Evolutionary conservation across 2,329 filamentous ascomycete species (phyloP).

Genomic region (Neofusicoccum kwambonambiense): DNA sequence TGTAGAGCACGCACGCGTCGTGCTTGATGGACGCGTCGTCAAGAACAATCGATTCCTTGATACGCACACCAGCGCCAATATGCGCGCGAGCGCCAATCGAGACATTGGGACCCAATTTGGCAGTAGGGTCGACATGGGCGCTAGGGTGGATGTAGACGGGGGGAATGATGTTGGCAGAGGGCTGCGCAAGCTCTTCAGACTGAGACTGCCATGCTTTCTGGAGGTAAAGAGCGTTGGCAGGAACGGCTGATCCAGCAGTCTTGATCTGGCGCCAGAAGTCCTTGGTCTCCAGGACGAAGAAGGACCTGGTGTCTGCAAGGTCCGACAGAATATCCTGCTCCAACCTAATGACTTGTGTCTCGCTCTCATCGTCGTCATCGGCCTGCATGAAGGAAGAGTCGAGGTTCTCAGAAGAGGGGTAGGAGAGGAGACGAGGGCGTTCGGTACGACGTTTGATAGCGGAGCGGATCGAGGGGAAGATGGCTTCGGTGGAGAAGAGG

Average conservation of each 20-base stretch:
- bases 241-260: constrained; percentile 94
- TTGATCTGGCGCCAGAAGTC: constrained; percentile 99
- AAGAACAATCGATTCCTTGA: constrained; percentile 95
- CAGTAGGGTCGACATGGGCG: constrained; percentile 86
- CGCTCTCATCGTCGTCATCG: constrained; percentile 72
- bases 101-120: constrained; percentile 95
- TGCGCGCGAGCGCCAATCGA: constrained; percentile 87
- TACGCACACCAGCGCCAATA: constrained; percentile 80
- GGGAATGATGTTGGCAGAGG: constrained; percentile 82
- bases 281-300: constrained; percentile 97
- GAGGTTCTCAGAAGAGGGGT: constrained; percentile 92
- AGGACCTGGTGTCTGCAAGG: constrained; percentile 94
- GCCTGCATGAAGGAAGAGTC: constrained; percentile 64
- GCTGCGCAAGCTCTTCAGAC: constrained; percentile 76
- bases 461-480: constrained; percentile 91
- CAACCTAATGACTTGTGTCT: constrained; percentile 84
- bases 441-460: constrained; percentile 95
- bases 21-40: constrained; percentile 96
- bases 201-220: constrained; percentile 86
- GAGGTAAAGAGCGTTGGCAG: constrained; percentile 93
- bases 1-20: constrained; percentile 91
- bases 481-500: constrained; percentile 90
- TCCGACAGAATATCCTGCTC: constrained; percentile 97
- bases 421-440: constrained; percentile 86
- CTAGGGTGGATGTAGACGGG: constrained; percentile 95